Conservation (phyloP, 2,329 filamentous ascomycete species). For the Pseudogymnoascus sp. region DNA sequence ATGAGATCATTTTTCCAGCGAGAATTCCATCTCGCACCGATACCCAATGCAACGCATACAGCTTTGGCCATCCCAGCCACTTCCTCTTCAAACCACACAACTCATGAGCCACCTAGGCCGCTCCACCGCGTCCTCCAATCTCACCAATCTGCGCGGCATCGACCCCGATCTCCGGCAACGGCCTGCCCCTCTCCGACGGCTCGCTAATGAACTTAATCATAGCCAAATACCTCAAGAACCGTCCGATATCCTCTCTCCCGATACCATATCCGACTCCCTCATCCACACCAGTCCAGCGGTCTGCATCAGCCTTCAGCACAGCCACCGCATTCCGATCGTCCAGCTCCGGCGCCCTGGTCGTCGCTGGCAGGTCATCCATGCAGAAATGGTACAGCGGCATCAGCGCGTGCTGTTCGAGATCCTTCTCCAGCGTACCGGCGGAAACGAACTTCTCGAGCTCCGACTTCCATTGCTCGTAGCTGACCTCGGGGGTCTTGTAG, state of each 20-base stretch:
- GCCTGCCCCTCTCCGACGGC: constrained; percentile 12
- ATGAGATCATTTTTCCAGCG: constrained; percentile 1
- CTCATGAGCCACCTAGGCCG: neutral
- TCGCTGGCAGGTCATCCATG: constrained; percentile 54
- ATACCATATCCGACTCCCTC: constrained; percentile 17
- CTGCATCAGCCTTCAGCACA: constrained; percentile 53
- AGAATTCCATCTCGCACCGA: neutral
- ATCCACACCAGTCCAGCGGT: constrained; percentile 15
- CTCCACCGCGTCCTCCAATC: constrained; percentile 14
- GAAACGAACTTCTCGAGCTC: constrained; percentile 50
- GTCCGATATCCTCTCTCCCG: constrained; percentile 15
- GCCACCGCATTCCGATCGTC: constrained; percentile 57
- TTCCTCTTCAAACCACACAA: constrained; percentile 16
- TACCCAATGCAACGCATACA: constrained; percentile 2
- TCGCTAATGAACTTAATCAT: constrained; percentile 16
- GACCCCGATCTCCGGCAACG: constrained; percentile 11
- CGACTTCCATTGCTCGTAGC: constrained; percentile 61
- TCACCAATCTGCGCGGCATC: constrained; percentile 9
- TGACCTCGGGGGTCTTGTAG: constrained; percentile 57
- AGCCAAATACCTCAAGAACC: constrained; percentile 16
- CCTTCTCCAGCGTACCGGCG: constrained; percentile 38
- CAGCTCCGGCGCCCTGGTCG: constrained; percentile 59
- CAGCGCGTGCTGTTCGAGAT: constrained; percentile 57
- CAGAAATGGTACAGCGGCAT: constrained; percentile 64
- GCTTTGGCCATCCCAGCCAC: neutral